Conservation (phyloP, 768 basidiomycete species). For the Mycena albidolilacea region DNA sequence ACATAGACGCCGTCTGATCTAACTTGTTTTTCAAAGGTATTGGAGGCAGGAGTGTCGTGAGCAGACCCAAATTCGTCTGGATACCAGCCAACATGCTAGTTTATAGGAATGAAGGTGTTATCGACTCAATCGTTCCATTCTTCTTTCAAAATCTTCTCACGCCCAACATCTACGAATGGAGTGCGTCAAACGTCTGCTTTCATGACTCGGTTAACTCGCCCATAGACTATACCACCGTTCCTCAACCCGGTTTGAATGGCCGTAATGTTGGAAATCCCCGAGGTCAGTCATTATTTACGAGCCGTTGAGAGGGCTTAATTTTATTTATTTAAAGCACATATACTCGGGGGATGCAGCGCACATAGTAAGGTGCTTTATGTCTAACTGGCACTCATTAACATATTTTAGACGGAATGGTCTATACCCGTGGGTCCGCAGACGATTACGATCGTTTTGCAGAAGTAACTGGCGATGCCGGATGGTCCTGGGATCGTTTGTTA, state of each 20-base stretch:
- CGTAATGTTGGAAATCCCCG: background rate
- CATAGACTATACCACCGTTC: constrained; percentile 14
- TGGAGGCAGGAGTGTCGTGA: background rate
- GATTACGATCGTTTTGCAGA: constrained; percentile 54
- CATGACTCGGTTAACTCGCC: background rate
- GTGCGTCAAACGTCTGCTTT: background rate
- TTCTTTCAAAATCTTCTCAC: background rate
- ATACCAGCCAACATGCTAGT: background rate
- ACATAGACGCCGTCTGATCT: background rate
- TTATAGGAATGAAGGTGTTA: background rate
- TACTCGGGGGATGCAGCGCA: constrained; percentile 25
- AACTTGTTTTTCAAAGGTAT: background rate
- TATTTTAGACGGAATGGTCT: constrained; percentile 51
- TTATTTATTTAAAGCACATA: background rate
- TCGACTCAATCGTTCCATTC: background rate
- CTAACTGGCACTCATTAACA: background rate
- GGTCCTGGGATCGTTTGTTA: constrained; percentile 55
- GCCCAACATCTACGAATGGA: constrained; percentile 9
- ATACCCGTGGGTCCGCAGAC: constrained; percentile 52
- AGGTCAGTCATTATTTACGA: background rate
- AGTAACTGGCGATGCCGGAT: constrained; percentile 53
- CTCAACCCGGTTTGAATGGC: constrained; percentile 17
- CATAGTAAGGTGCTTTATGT: constrained; percentile 5
- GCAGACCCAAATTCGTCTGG: background rate
- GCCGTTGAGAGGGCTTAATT: background rate